A percentile compares a stretch with the other conserved stretches of the same genome.
These are phyloP conservation scores for Zygoascus bituminiphila DNA, from an alignment of 805 yeast species.

Conservation along the genomic window DNA sequence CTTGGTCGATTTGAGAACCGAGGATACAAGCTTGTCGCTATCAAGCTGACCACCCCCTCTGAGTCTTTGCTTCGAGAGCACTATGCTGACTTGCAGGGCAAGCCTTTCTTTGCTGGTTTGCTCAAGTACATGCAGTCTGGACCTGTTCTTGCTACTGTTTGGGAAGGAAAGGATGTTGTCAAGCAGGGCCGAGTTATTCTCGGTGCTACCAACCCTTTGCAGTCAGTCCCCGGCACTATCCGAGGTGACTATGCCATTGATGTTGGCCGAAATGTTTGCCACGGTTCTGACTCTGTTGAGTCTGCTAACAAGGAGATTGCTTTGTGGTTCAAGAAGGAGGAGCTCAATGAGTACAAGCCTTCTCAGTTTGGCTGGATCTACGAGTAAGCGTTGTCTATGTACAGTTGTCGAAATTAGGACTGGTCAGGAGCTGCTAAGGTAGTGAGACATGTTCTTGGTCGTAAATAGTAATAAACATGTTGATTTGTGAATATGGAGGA, in stretches of 20 bases:
- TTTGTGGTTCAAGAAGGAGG: conserved; percentile 98
- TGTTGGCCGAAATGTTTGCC: conserved; percentile 98
- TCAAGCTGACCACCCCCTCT: conserved; percentile 83
- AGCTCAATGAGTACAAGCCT: conserved; percentile 85
- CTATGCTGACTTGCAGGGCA: conserved; percentile 88
- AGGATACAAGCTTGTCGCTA: conserved; percentile 95
- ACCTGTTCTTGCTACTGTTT: conserved; percentile 96
- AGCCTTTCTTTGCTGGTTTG: conserved; percentile 98
- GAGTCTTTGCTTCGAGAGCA: conserved; percentile 85
- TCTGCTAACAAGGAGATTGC: conserved; percentile 91
- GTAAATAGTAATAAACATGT: too few species aligned
- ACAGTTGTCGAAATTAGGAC: too few species aligned
- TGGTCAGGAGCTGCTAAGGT: too few species aligned
- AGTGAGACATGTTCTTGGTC: too few species aligned
- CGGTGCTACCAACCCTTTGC: conserved; percentile 98
- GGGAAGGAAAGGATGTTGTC: conserved; percentile 99
- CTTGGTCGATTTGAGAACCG: conserved; percentile 90
- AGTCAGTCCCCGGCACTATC: conserved; percentile 98
- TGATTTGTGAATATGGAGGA: too few species aligned
- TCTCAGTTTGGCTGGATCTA: conserved; percentile 84
- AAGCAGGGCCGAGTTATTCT: conserved; percentile 95
- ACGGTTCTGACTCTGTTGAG: conserved; percentile 99
- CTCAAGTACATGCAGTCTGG: conserved; percentile 96
- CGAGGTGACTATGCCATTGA: conserved; percentile 98
- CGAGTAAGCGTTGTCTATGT: too few species aligned